Evolutionary conservation across 345 rosid species (phyloP), one percentile per base, ranked within the genome.

Genomic region (Streptanthus diversifolius): DNA sequence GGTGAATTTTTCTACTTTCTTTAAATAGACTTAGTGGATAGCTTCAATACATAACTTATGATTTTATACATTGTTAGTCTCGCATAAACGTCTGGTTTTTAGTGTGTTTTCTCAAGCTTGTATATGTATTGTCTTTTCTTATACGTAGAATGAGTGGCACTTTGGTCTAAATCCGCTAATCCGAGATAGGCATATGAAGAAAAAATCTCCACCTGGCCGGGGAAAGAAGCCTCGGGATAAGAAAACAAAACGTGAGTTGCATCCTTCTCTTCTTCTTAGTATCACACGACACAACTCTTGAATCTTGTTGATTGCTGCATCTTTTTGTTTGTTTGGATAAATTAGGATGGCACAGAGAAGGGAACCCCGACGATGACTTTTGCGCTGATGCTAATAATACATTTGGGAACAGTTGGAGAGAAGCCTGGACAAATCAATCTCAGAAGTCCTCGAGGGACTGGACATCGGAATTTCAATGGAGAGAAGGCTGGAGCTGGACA

Each of bases 391-490:
- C 39, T 45, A 66, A 56, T 51, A 59, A 22, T 14, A 21, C 67
- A 21, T 64, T 56, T 25, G 76, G 54, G 18, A 70, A 40, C 18
- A 70, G 30, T 71, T 70, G 62, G 65, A 70, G 51, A 61, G 69
- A 63, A n/a, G 2, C 30, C 0, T 70, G 80, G 72, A 55, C 55
- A 7, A 4, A 1, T 3, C 75, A 55, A 10, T 64, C 76, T 65
- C 67, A 57, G 12, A 70, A 71, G 8, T 2, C 54, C 22, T 70
- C 71, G 0, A 56, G 48, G 35, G 61, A 70, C 67, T 63, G 72
- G 0, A 0, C 60, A 0, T 68, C 72, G 18, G 90, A 90, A 55
- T 85, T 82, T 32, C 77, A 89, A 63, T 84, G 95, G 90, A 78
- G 84, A 80, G 93, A 84, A 77, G 73, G 82, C 5, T 66, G 83